Evolutionary conservation across 306 rosid genomes (phyloP), one percentile per base, ranked within the genome.

Genomic region (Pyrus communis): DNA sequence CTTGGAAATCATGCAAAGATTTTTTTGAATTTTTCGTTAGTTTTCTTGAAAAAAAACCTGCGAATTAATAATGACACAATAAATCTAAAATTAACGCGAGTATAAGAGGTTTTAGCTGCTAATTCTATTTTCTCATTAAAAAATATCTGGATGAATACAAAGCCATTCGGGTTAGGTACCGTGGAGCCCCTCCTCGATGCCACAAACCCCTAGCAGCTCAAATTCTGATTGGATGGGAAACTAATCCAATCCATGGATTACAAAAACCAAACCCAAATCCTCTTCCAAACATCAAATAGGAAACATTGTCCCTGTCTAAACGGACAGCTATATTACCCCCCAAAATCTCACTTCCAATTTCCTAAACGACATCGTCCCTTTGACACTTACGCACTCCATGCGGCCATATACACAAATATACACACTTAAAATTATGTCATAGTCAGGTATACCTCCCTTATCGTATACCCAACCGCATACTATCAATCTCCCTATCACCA

Each of bases 391-490:
- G 55, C 18, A 49, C 5, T 17, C 62, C 23, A 9, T n/a, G 22
- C 27, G 23, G 1, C 25, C 40, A 61, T 61, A n/a, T 19, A 18
- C 55, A 49, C 55, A 49, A 49, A 49, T 49, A 49, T 49, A 15
- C 55, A 49, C 55, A 72, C 25, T 22, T 46, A 28, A 27, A 68
- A 43, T 33, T 52, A 57, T 66, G 28, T 27, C 71, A 27, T n/a
- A 43, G 66, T 62, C 22, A 8, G 80, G 83, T 63, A 70, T 64
- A 72, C 85, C 68, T 18, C 74, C n/a, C 86, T 87, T 81, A 77
- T 59, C 8, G 71, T 88, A 76, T 72, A 75, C 89, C 84, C 27
- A 57, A 76, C 76, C 81, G 42, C 87, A 84, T 28, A 4, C 69
- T 9, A 55, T 14, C 18, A 21, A 42, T 38, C 69, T 45, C 69